Percentiles rank a stretch among this genome's conserved stretches.
phyloP scores from a whole-genome alignment of 1,139 yeast genomes.

The Pneumocystis murina region DNA sequence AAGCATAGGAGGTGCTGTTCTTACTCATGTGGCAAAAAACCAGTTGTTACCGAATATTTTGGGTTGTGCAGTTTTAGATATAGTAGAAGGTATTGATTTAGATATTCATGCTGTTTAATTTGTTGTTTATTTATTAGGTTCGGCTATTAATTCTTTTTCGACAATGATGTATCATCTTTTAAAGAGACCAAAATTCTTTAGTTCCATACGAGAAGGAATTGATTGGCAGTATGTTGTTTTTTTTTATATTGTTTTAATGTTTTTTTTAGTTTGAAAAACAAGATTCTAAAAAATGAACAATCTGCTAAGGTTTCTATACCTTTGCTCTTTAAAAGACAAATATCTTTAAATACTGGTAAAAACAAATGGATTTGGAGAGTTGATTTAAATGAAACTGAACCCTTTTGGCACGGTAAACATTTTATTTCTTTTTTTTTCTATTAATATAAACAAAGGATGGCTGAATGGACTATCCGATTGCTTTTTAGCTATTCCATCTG shows the following conservation, averaged over 20 bases:
- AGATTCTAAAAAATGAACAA: conserved; percentile 36
- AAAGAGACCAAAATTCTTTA: conserved; percentile 47
- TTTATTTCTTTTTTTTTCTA: background rate
- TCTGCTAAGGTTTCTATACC: conserved; percentile 75
- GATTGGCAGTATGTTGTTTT: conserved; percentile 52
- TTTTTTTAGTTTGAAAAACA: conserved; percentile 26
- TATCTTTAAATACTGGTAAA: conserved; percentile 5
- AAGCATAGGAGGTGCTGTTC: conserved; percentile 66
- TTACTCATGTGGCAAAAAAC: conserved; percentile 36
- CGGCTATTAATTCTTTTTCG: conserved; percentile 55
- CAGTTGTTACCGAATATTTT: conserved; percentile 18
- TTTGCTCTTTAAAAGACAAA: conserved; percentile 29
- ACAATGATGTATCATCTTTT: conserved; percentile 52
- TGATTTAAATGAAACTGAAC: conserved; percentile 43
- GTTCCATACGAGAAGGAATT: conserved; percentile 43
- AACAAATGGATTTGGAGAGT: conserved; percentile 41
- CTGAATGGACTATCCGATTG: conserved; percentile 51
- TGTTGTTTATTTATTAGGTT: conserved; percentile 16
- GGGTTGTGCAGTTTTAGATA: conserved; percentile 72
- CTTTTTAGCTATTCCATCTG: conserved; percentile 42
- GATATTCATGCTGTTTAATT: background rate
- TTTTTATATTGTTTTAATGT: background rate
- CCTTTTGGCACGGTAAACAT: conserved; percentile 44
- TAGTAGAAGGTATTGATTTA: conserved; percentile 53
- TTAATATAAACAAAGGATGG: conserved; percentile 35